These are phyloP conservation scores for Coelastrella sp. DNA, from an alignment of 139 green algal genomes.

Conservation along the genomic window DNA sequence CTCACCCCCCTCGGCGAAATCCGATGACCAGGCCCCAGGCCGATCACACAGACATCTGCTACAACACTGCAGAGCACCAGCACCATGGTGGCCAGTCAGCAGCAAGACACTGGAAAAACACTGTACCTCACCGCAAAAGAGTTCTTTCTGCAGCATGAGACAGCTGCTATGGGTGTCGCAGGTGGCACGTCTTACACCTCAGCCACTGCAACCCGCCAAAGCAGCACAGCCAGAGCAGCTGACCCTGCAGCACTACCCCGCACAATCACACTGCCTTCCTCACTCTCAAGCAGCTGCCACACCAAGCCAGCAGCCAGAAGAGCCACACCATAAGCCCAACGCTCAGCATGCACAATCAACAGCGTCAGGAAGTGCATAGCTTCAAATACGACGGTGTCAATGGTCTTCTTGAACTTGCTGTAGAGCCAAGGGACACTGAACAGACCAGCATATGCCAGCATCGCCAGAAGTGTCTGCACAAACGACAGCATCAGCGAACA, in stretches of 20 bases:
- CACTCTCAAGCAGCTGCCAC: conserved; percentile 23
- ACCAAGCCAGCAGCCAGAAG: background rate
- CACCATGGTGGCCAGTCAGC: too few relatives aligned
- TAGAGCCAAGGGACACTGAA: conserved; percentile 42
- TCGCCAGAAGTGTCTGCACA: conserved; percentile 32
- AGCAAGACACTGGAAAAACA: too few relatives aligned
- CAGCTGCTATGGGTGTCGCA: background rate
- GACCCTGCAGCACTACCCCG: conserved; percentile 1
- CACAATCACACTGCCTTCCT: background rate
- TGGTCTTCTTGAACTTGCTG: conserved; percentile 17
- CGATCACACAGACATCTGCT: too few relatives aligned
- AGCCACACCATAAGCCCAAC: conserved; percentile 29
- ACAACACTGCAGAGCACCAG: too few relatives aligned
- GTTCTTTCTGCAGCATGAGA: background rate
- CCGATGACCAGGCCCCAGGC: too few relatives aligned
- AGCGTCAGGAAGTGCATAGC: conserved; percentile 16
- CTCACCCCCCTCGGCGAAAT: too few relatives aligned
- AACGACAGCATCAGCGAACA: background rate
- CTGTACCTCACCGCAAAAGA: too few relatives aligned
- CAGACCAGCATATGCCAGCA: conserved; percentile 41
- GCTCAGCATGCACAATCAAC: conserved; percentile 30
- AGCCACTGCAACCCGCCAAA: background rate
- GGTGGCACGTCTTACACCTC: background rate
- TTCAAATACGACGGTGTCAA: conserved; percentile 34
- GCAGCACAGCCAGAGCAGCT: background rate